Conservation (phyloP, 352 stramenopile species). For the Saprolegnia parasitica region DNA sequence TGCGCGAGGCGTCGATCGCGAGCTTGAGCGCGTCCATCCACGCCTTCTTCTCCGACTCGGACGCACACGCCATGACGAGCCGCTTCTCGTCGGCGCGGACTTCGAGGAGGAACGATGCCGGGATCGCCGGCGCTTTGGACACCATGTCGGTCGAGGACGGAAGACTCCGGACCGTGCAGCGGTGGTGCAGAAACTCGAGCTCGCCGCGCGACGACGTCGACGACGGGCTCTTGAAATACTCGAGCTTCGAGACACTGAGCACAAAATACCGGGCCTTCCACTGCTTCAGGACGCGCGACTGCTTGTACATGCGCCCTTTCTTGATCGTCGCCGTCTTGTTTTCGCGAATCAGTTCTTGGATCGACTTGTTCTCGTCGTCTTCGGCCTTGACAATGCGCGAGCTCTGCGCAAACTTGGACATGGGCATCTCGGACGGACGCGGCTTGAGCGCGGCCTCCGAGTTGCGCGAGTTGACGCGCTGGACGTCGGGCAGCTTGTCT, state of each 20-base stretch:
- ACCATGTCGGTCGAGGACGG: conserved; percentile 57
- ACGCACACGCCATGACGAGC: conserved; percentile 81
- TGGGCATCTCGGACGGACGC: conserved; percentile 55
- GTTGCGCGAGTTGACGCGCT: conserved; percentile 75
- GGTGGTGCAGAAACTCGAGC: conserved; percentile 72
- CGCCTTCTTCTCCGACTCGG: conserved; percentile 75
- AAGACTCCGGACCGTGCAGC: conserved; percentile 71
- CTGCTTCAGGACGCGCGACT: conserved; percentile 72
- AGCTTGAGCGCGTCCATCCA: conserved; percentile 86
- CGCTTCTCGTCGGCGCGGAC: conserved; percentile 68
- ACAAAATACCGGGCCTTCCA: conserved; percentile 88
- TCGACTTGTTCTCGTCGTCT: conserved; percentile 70
- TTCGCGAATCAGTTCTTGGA: conserved; percentile 76
- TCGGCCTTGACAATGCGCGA: conserved; percentile 72
- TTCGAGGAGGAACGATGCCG: conserved; percentile 64
- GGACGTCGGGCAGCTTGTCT: conserved; percentile 77
- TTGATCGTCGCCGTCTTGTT: conserved; percentile 84
- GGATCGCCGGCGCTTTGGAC: conserved; percentile 66
- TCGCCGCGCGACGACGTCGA: conserved; percentile 69
- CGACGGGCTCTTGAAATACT: conserved; percentile 80
- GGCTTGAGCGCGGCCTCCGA: conserved; percentile 68
- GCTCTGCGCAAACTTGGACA: conserved; percentile 41
- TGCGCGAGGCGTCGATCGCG: conserved; percentile 79
- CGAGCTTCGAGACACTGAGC: conserved; percentile 79
- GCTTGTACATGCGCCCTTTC: conserved; percentile 85